Percentiles rank a stretch among this genome's conserved stretches.
phyloP scores from a whole-genome alignment of 495 filamentous ascomycete species.

The Neurospora sp. region DNA sequence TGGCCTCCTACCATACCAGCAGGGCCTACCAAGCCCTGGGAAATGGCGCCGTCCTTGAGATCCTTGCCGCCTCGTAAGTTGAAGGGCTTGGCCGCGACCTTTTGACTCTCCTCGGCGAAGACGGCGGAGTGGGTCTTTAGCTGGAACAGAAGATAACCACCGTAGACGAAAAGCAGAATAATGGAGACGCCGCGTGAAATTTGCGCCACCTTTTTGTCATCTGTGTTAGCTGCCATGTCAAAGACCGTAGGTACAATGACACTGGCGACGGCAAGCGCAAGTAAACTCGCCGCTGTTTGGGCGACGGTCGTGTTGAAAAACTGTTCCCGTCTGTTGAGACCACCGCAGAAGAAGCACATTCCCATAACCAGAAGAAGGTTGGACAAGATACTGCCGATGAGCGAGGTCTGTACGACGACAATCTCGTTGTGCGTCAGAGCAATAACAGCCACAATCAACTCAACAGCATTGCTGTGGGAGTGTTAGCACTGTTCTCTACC shows the following conservation, averaged over 20 bases:
- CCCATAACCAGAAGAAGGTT: slow-evolving; percentile 88
- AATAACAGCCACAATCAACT: slow-evolving; percentile 83
- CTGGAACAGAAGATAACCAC: slow-evolving; percentile 71
- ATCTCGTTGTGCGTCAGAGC: slow-evolving; percentile 64
- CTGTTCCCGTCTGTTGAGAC: slow-evolving; percentile 68
- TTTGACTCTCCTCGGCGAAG: slow-evolving; percentile 64
- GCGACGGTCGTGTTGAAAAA: slow-evolving; percentile 92
- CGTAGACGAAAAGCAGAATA: slow-evolving; percentile 69
- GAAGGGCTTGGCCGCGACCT: slow-evolving; percentile 43
- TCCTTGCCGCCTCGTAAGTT: slow-evolving; percentile 20
- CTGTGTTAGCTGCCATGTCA: slow-evolving; percentile 22
- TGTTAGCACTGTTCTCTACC: background rate
- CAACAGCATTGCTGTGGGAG: slow-evolving; percentile 66
- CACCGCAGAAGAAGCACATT: slow-evolving; percentile 89
- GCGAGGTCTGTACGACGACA: slow-evolving; percentile 82
- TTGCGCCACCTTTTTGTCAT: slow-evolving; percentile 34
- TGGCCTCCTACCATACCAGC: slow-evolving; percentile 40
- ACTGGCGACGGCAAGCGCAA: slow-evolving; percentile 68
- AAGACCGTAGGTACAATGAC: slow-evolving; percentile 89
- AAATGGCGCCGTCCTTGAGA: slow-evolving; percentile 47
- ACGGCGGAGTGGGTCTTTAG: slow-evolving; percentile 65
- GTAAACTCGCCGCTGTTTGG: slow-evolving; percentile 74
- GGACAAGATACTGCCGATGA: slow-evolving; percentile 84
- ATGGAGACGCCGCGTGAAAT: slow-evolving; percentile 63
- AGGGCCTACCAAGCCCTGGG: slow-evolving; percentile 48